These are phyloP conservation scores for Stagonosporopsis vannaccii DNA, from an alignment of 2,329 filamentous ascomycete species.

Conservation along the genomic window DNA sequence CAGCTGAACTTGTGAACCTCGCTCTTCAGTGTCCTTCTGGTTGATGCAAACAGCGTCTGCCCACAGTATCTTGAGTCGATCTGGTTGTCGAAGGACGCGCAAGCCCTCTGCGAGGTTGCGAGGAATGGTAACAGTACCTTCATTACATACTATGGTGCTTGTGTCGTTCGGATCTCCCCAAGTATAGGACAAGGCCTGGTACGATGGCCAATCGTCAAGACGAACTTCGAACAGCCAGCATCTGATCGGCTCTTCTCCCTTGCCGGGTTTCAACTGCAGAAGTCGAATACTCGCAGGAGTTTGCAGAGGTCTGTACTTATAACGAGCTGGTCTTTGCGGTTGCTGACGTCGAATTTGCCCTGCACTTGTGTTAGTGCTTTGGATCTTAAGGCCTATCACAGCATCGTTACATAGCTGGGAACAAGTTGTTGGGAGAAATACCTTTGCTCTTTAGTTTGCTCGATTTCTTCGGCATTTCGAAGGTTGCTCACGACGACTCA, in stretches of 20 bases:
- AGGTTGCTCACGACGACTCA: background rate
- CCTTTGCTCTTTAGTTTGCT: background rate
- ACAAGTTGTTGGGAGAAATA: background rate
- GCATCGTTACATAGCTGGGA: background rate
- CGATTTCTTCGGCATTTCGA: background rate
- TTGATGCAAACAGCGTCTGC: slow-evolving; percentile 43
- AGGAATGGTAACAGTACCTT: background rate
- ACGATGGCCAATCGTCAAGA: background rate
- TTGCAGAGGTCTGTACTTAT: background rate
- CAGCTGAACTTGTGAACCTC: slow-evolving; percentile 40
- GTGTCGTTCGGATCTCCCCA: background rate
- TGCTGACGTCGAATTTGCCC: background rate
- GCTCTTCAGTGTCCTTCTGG: slow-evolving; percentile 40
- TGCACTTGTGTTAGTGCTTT: background rate
- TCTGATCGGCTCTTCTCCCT: background rate
- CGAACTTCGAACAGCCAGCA: background rate
- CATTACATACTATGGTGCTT: background rate
- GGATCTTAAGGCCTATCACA: background rate
- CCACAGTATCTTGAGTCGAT: slow-evolving; percentile 25
- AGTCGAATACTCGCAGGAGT: background rate
- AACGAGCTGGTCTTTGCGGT: background rate
- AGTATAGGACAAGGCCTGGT: background rate
- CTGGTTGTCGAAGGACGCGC: background rate
- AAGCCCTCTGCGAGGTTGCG: slow-evolving; percentile 12
- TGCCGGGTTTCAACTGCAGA: background rate